Base-by-base conservation (phyloP, 164 flowering plant species). In the Annona cherimola region DNA sequence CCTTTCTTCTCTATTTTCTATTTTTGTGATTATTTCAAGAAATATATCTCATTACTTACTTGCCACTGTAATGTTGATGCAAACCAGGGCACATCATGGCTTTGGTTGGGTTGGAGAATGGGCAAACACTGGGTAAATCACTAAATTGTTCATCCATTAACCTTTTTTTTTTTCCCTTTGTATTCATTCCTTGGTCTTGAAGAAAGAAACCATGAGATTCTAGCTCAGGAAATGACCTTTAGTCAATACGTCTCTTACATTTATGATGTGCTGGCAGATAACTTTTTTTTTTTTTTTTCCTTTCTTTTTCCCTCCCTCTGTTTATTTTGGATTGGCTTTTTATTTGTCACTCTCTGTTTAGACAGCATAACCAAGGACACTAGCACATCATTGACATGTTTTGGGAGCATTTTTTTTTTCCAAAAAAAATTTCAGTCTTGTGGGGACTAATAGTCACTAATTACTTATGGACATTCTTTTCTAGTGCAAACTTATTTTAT, bases 101-200 rank as follows among this genome's bases (percentile, higher is more conserved):
- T 95, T 95, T 74, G 99, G 99, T 64, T 95, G 99, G 99, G 99
- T 95, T 76, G 99, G 99, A 61, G 99, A 95, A 80, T 95, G 99
- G 99, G 99, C 99, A 66, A 95, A 86, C 78, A 86, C 97, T 5
- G 98, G 99, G 99, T 92, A 62, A 83, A 89, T 73, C 14, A 18
- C 11, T 12, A 2, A 40, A 19, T 43, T 0, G 14, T 3, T 50
- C 14, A 26, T 26, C 35, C 35, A 26, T 26, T 26, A 26, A 26
- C 8, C 44, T 69, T 9, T 11, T 66, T 72, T 39, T 18, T 50
- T 50, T 65, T 7, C 19, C 69, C 61, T 59, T 46, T 18, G 12
- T 4, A 9, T 26, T 62, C 9, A 45, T 45, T 45, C 9, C 9
- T 45, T 45, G 9, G 5, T 45, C 9, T 45, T 45, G 5, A 50